Evolutionary conservation across 139 green algal genomes (phyloP), one percentile per base, ranked within the genome.

Genomic region (Klebsormidium nitens): DNA sequence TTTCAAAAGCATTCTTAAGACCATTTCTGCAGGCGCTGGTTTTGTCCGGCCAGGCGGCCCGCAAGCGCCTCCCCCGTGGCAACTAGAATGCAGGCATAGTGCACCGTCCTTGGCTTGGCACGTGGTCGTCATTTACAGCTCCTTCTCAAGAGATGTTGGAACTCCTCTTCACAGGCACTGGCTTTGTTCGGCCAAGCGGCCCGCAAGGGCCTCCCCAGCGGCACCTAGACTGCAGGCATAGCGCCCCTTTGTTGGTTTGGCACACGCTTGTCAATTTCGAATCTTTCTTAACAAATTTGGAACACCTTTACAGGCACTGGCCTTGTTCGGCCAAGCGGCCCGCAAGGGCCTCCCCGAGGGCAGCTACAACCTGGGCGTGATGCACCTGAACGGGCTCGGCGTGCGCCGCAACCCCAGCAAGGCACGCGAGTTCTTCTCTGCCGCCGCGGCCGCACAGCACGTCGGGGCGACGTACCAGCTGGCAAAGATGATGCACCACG

Each of bases 401-500:
- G 42, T 68, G 55, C 8, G 19, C 17, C 39, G 75, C 59, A 83
- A 94, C 73, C 47, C 77, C 49, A 36, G 35, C 8, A 81, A 77
- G 57, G 88, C 88, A 8, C 74, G 85, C 47, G 47, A 78, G 28
- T 81, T 84, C 59, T 88, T 95, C 55, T 64, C 56, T 4, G 26
- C 40, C 0, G 84, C 85, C 26, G 72, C 67, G 2, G 58, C 77
- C 2, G 44, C 50, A 2, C 88, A 90, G 2, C 87, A 97, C 76
- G 23, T 87, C 23, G 81, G 93, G 58, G 89, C 89, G n/a, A 77
- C 86, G 72, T 96, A 97, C 83, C 93, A 96, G 76, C 76, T 90
- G 8, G 93, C 91, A 23, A 86, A 95, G 78, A 87, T 98, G 84
- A 85, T 77, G 19, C 65, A 71, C 14, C n/a, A n/a, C n/a, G n/a